Conservation (phyloP, 805 yeast genomes). For the Lachancea lanzarotensis region DNA sequence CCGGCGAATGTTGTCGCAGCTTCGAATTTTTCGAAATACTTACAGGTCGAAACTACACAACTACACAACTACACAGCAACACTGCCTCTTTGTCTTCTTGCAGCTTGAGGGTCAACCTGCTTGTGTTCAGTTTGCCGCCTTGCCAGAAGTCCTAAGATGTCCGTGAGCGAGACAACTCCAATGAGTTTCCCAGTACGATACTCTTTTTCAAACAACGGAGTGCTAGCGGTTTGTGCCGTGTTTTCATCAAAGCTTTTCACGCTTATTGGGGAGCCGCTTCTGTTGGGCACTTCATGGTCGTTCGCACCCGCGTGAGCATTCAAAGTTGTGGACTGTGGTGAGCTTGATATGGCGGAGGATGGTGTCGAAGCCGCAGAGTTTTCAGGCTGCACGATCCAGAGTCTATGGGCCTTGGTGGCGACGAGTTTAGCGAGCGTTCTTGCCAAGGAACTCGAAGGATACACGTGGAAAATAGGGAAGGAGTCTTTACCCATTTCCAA, state of each 20-base stretch:
- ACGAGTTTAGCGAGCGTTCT: conserved; percentile 91
- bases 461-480: conserved; percentile 93
- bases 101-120: conserved; percentile 76
- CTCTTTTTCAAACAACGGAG: conserved; percentile 33
- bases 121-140: conserved; percentile 52
- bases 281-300: conserved; percentile 6
- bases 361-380: conserved; percentile 25
- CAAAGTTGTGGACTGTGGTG: conserved; percentile 20
- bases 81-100: conserved; percentile 83
- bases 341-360: conserved; percentile 13
- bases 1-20: too few species aligned
- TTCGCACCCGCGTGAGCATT: conserved; percentile 7
- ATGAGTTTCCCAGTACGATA: conserved; percentile 73
- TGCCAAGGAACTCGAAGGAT: conserved; percentile 69
- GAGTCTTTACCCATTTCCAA: conserved; percentile 83
- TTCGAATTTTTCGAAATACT: too few species aligned
- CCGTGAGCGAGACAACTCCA: conserved; percentile 91
- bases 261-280: conserved; percentile 8
- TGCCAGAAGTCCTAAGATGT: conserved; percentile 76
- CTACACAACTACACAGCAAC: conserved; percentile 7
- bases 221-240: not conserved
- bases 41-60: not conserved
- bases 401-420: conserved; percentile 88
- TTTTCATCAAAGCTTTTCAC: conserved; percentile 7
- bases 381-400: conserved; percentile 69